Conservation (phyloP, 441 rosid genomes). For the Aquilaria agallochum region DNA sequence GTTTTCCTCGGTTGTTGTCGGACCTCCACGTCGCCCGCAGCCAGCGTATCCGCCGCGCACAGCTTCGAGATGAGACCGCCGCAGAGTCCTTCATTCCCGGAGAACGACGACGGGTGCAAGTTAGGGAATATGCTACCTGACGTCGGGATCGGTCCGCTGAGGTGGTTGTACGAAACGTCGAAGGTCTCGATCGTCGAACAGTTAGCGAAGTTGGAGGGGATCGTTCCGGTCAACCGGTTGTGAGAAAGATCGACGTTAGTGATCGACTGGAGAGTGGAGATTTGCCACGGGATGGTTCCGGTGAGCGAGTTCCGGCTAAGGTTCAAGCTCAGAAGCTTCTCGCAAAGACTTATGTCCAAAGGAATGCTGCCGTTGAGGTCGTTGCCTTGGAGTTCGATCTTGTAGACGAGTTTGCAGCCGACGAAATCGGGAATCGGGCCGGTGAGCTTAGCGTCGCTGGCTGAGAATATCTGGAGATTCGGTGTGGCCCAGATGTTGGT, state of each 20-base stretch:
- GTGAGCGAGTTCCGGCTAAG: slow-evolving; percentile 64
- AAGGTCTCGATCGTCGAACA: slow-evolving; percentile 73
- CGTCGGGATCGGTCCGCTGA: slow-evolving; percentile 75
- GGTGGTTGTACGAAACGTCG: slow-evolving; percentile 71
- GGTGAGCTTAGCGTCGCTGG: slow-evolving; percentile 43
- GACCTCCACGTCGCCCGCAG: slow-evolving; percentile 29
- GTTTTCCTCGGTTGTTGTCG: slow-evolving; percentile 52
- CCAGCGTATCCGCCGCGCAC: slow-evolving; percentile 37
- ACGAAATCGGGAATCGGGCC: slow-evolving; percentile 70
- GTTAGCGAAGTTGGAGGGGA: slow-evolving; percentile 74
- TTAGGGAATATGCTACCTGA: slow-evolving; percentile 53
- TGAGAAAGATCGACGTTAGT: slow-evolving; percentile 76
- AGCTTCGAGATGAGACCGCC: slow-evolving; percentile 54
- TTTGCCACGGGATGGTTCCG: slow-evolving; percentile 88
- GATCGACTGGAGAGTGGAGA: slow-evolving; percentile 65
- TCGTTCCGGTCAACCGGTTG: slow-evolving; percentile 71
- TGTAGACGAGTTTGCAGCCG: slow-evolving; percentile 67
- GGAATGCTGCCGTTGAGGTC: slow-evolving; percentile 69
- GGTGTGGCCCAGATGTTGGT: slow-evolving; percentile 60
- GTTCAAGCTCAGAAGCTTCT: slow-evolving; percentile 66
- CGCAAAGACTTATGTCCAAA: slow-evolving; percentile 75
- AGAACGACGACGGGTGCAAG: slow-evolving; percentile 75
- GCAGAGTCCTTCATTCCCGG: slow-evolving; percentile 75
- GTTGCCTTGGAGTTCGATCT: slow-evolving; percentile 73
- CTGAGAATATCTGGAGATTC: slow-evolving; percentile 64